Evolutionary conservation across 306 rosid genomes (phyloP), one percentile per base, ranked within the genome.

Genomic region (Vicia sativa): DNA sequence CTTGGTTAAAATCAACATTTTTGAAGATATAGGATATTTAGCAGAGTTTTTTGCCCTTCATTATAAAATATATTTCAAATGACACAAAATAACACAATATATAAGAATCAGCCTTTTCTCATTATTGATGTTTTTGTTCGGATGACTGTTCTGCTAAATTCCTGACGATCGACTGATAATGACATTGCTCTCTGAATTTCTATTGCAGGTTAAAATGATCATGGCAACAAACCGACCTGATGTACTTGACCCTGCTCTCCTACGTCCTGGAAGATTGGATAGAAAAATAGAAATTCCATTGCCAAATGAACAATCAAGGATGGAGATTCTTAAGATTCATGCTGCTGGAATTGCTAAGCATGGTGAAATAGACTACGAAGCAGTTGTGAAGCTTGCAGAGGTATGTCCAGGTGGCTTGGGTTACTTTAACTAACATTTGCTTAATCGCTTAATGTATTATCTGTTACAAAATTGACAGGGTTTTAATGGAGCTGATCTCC

Each of bases 361-460:
- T 64, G 99, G 97, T 39, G 99, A 95, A 76, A 90, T 95, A 70
- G 99, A 90, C 81, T 95, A 90, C 19, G 99, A 95, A 85, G 97
- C 99, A 55, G 92, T 95, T 56, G 99, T 90, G 64, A 95, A 90
- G 86, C 96, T 95, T 37, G 97, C 99, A 12, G 97, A 95, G 96
- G 99, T 87, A 50, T 72, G 79, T 74, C 29, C 45, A 49, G 43
- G 31, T 68, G 66, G 15, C 25, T 68, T 25, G 61, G 58, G n/a
- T 65, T 50, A 43, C 19, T 44, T 74, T 72, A 39, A 43, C 44
- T 10, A 4, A 23, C 64, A 13, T 28, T 45, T 19, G 16, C 43
- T 45, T 54, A 69, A 45, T 73, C 26, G 45, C 45, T 53, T 78
- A 62, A 75, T 67, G 42, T 19, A 57, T 70, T 55, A 25, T 37